Percentiles rank a stretch among this genome's conserved stretches.
These are phyloP conservation scores for Trichocomaceae sp. DNA, from an alignment of 2,329 filamentous ascomycete genomes.

Conservation along the genomic window DNA sequence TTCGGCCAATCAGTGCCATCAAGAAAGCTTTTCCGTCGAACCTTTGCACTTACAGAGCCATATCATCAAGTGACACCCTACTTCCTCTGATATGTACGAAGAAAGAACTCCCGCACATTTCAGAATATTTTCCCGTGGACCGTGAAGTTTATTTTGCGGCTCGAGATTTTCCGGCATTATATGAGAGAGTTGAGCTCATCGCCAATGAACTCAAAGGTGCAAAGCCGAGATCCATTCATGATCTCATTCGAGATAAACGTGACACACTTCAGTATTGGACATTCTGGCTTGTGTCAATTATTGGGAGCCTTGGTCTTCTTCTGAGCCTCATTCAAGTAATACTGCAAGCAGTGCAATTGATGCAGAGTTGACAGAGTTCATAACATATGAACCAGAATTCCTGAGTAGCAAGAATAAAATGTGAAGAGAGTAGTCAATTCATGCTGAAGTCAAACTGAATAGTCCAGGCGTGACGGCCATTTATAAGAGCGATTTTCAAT, in stretches of 20 bases:
- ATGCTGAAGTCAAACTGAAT: no score
- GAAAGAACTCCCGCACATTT: not conserved
- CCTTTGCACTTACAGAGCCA: not conserved
- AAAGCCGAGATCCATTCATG: not conserved
- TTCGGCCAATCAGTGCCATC: slow-evolving; percentile 9
- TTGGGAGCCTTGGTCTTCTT: not conserved
- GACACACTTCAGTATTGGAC: not conserved
- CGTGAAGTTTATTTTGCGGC: not conserved
- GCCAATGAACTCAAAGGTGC: not conserved
- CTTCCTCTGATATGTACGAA: not conserved
- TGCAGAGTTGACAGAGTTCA: not conserved
- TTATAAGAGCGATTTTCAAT: no score
- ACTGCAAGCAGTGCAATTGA: not conserved
- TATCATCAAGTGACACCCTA: not conserved
- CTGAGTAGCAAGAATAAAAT: no score
- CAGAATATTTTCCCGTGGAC: not conserved
- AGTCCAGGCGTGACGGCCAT: no score
- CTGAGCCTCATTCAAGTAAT: not conserved
- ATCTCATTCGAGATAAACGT: not conserved
- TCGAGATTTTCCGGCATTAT: not conserved
- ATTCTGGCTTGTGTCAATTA: not conserved
- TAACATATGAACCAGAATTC: not conserved
- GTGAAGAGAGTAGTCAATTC: no score
- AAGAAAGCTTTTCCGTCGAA: slow-evolving; percentile 1
- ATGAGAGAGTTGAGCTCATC: not conserved